Base-by-base conservation (phyloP, 371 early-diverging fungal species). In the Chytridiales sp. region DNA sequence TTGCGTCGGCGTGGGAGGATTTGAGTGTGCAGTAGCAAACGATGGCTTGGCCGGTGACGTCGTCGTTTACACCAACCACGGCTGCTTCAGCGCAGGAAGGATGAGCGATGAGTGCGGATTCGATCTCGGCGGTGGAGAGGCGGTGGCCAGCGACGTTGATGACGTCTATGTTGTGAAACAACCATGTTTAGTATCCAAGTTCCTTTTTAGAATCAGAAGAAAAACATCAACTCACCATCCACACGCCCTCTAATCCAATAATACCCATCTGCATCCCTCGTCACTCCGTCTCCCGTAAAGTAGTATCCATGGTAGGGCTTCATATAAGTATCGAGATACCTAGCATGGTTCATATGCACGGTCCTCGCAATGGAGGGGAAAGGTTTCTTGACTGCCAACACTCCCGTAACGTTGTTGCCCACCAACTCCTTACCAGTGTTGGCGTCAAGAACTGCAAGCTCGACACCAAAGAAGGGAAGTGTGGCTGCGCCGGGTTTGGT, bases 101-200 rank as follows among this genome's bases (percentile, higher is more conserved):
- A 69, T 94, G 88, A 19, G 47, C 27, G 41, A 73, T 62, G 17
- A 74, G 59, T 1, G 74, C 75, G 13, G 64, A 64, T 50, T 79
- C 77, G 52, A 99, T 90, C 80, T 98, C 98, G 38, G 97, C 89
- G 0, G 99, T 98, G 44, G 89, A 88, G 56, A 99, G 73, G 50
- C 99, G 87, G 78, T 99, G 99, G 11, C 99, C 99, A 19, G 94
- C 87, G 9, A 98, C 96, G 79, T 98, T 98, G 75, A 97, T 94
- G 31, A 98, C 97, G 74, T 99, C 85, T 21, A 15, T 32, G 47
- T 26, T n/a, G 31, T 56, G 2, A 36, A n/a, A n/a, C n/a, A n/a
- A n/a, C n/a, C n/a, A n/a, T n/a, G n/a, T n/a, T n/a, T n/a, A n/a
- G n/a, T n/a, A 31, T 11, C 4, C 17, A 1, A 0, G 24, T 11